Percentiles rank a stretch among this genome's conserved stretches.
Evolutionary conservation across 2,329 filamentous ascomycete genomes (phyloP).

Genomic region (Aspergillus vadensis): DNA sequence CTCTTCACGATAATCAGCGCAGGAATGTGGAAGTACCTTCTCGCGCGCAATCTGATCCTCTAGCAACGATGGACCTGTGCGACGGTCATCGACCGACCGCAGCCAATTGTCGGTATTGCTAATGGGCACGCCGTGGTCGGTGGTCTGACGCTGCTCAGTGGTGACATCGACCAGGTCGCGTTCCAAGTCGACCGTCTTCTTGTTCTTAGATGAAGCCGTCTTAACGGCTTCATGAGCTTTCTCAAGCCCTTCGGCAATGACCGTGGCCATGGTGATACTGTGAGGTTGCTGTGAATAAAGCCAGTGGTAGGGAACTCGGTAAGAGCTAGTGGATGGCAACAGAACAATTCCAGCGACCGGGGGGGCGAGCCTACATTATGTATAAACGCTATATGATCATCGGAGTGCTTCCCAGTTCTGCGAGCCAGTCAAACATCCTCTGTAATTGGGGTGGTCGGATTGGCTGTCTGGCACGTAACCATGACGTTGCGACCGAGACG

Average conservation of each 20-base stretch:
- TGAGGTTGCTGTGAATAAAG: not conserved
- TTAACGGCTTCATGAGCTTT: conserved; percentile 33
- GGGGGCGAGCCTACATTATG: not conserved
- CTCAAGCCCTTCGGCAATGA: conserved; percentile 31
- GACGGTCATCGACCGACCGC: conserved; percentile 61
- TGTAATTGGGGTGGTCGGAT: not conserved
- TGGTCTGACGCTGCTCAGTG: conserved; percentile 65
- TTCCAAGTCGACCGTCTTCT: conserved; percentile 64
- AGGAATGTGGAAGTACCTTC: conserved; percentile 55
- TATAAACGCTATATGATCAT: not conserved
- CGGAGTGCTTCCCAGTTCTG: too few species aligned
- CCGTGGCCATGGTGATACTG: conserved; percentile 26
- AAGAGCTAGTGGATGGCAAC: not conserved
- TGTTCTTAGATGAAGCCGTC: conserved; percentile 28
- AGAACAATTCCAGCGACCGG: not conserved
- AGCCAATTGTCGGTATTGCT: conserved; percentile 77
- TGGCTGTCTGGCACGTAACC: conserved; percentile 4
- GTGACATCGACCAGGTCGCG: conserved; percentile 61
- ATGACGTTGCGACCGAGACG: conserved; percentile 5
- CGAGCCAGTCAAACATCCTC: not conserved
- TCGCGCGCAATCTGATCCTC: conserved; percentile 74
- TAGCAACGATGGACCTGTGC: conserved; percentile 66
- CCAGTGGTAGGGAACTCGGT: not conserved
- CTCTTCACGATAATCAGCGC: not conserved
- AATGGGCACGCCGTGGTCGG: conserved; percentile 75